Percentiles rank a stretch among this genome's conserved stretches.
Evolutionary conservation across 345 rosid species (phyloP).

Genomic region (Gynandropsis gynandra): DNA sequence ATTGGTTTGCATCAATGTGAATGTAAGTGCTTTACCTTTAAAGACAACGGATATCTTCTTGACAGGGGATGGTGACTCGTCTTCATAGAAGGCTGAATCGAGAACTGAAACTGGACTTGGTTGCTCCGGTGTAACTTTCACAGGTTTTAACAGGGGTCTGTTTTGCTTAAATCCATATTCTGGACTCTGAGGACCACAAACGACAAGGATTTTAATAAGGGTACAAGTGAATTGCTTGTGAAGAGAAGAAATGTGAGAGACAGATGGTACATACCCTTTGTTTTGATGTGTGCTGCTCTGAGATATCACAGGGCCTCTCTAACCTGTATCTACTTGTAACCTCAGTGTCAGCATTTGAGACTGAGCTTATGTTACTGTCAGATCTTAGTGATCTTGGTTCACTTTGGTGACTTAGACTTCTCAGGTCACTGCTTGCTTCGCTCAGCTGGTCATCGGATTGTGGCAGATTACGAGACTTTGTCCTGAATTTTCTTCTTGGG

Average conservation of each 20-base stretch:
- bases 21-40: constrained; percentile 43
- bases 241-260: constrained; percentile 16
- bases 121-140: constrained; percentile 47
- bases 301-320: constrained; percentile 26
- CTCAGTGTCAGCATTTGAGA: constrained; percentile 46
- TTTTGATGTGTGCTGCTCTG: constrained; percentile 29
- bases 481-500: constrained; percentile 32
- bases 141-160: constrained; percentile 22
- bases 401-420: constrained; percentile 38
- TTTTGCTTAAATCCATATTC: constrained; percentile 33
- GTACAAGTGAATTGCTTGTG: constrained; percentile 8
- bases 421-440: constrained; percentile 34
- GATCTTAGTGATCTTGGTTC: constrained; percentile 41
- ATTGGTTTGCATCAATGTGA: neutral
- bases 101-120: constrained; percentile 95
- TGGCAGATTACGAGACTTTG: constrained; percentile 30
- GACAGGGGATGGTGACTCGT: constrained; percentile 81
- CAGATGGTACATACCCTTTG: constrained; percentile 32
- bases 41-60: constrained; percentile 52
- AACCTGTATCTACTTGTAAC: constrained; percentile 50
- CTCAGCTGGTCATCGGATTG: constrained; percentile 38
- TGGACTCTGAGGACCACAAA: constrained; percentile 39
- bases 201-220: constrained; percentile 18
- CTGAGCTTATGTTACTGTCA: constrained; percentile 42
- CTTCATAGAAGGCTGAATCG: constrained; percentile 59